Conservation (phyloP, 179 eudicot genomes). For the Gypsophila paniculata region DNA sequence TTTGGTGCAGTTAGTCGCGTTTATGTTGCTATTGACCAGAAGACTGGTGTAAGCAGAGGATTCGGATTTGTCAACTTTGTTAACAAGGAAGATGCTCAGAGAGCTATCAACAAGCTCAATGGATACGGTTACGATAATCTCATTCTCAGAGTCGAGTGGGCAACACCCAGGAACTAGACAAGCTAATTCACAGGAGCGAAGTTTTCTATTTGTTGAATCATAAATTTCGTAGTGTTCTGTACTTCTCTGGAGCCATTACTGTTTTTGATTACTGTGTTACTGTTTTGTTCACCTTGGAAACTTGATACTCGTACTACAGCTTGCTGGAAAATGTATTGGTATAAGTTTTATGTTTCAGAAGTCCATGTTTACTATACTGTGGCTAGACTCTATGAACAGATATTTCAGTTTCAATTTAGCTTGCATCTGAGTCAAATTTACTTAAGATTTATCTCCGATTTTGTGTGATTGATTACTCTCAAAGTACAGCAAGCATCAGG, state of each 20-base stretch:
- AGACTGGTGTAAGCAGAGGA: slow-evolving; percentile 75
- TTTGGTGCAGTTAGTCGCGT: slow-evolving; percentile 69
- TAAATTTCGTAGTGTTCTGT: neutral
- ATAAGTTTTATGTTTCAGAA: neutral
- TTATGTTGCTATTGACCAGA: slow-evolving; percentile 85
- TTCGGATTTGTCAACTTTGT: slow-evolving; percentile 85
- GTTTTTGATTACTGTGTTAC: neutral
- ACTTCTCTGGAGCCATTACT: neutral
- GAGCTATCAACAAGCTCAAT: slow-evolving; percentile 76
- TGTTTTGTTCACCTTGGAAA: neutral
- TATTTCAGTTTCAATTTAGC: no score
- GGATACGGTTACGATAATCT: slow-evolving; percentile 93
- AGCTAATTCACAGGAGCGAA: neutral
- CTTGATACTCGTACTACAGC: neutral
- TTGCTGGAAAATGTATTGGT: neutral
- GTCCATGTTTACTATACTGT: neutral
- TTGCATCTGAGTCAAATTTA: no score
- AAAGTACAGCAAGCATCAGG: no score
- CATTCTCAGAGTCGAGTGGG: slow-evolving; percentile 80
- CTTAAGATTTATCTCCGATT: no score
- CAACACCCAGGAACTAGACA: slow-evolving; percentile 57
- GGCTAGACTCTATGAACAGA: neutral
- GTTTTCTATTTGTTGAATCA: neutral
- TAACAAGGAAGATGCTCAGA: slow-evolving; percentile 67
- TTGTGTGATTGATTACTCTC: no score